phyloP scores from a whole-genome alignment of 805 yeast species.

The Candida sphagnicola region DNA sequence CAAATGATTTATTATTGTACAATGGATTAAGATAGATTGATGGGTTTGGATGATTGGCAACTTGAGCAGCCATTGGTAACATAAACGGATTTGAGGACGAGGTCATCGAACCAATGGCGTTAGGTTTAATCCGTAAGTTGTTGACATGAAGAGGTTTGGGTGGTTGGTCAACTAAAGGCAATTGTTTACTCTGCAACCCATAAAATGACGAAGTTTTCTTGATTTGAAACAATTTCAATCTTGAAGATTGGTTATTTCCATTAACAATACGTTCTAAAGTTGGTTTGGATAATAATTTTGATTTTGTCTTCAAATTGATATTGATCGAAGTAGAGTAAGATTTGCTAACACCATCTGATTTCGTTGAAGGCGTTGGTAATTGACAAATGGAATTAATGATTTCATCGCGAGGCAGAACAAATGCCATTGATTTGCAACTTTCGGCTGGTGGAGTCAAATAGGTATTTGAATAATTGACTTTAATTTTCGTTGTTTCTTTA shows the following conservation, averaged over 20 bases:
- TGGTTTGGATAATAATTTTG: slow-evolving; percentile 19
- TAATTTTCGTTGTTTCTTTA: neutral
- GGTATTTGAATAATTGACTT: neutral
- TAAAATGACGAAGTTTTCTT: slow-evolving; percentile 33
- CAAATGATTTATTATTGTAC: slow-evolving; percentile 1
- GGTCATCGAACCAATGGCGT: no score
- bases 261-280: slow-evolving; percentile 12
- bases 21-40: slow-evolving; percentile 8
- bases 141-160: slow-evolving; percentile 1
- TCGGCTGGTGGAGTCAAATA: slow-evolving; percentile 6
- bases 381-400: slow-evolving; percentile 4
- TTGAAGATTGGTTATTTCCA: slow-evolving; percentile 10
- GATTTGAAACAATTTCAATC: slow-evolving; percentile 34
- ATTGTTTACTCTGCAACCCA: slow-evolving; percentile 1
- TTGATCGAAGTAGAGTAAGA: slow-evolving; percentile 17
- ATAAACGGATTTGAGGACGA: slow-evolving; percentile 6
- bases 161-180: slow-evolving; percentile 10
- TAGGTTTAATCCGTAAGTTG: neutral
- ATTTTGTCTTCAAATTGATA: slow-evolving; percentile 19
- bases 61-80: slow-evolving; percentile 6
- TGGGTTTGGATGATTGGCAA: slow-evolving; percentile 4
- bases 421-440: neutral
- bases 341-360: slow-evolving; percentile 2
- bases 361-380: slow-evolving; percentile 15
- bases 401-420: slow-evolving; percentile 1